Percentiles rank a stretch among this genome's conserved stretches.
Evolutionary conservation across 805 yeast species (phyloP).

Genomic region (Scheffersomyces ergatensis): DNA sequence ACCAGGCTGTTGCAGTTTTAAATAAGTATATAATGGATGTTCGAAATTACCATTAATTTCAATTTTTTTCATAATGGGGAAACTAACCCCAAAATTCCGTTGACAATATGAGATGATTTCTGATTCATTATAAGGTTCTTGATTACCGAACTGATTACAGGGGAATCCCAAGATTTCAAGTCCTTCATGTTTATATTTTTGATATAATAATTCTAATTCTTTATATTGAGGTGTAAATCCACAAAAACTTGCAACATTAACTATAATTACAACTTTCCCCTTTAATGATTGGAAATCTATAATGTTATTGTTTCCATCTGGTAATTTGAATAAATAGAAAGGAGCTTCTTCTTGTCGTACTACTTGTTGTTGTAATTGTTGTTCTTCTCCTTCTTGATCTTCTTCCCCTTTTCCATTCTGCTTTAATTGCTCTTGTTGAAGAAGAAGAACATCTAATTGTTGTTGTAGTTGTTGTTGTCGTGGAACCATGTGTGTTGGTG

Average conservation of each 20-base stretch:
- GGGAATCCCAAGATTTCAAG: constrained; percentile 81
- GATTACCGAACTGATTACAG: constrained; percentile 82
- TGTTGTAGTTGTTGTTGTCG: no score
- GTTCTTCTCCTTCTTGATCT: no score
- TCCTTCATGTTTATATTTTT: constrained; percentile 61
- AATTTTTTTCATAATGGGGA: constrained; percentile 36
- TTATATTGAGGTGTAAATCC: constrained; percentile 71
- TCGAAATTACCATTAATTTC: constrained; percentile 34
- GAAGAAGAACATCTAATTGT: no score
- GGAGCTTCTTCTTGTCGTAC: neutral
- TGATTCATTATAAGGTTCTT: constrained; percentile 66
- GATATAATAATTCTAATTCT: constrained; percentile 66
- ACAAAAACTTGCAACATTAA: constrained; percentile 87
- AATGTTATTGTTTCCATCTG: constrained; percentile 56
- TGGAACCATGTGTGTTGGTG: no score
- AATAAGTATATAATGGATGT: constrained; percentile 24
- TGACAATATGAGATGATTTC: constrained; percentile 19
- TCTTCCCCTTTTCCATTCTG: no score
- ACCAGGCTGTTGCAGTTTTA: constrained; percentile 26
- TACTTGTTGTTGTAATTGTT: no score
- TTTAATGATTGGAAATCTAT: constrained; percentile 59
- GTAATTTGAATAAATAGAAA: constrained; percentile 66
- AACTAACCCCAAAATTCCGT: constrained; percentile 27
- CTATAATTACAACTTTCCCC: constrained; percentile 80
- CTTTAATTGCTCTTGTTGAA: no score